Conservation (phyloP, 768 basidiomycete species). For the Phlegmacium glaucopus region DNA sequence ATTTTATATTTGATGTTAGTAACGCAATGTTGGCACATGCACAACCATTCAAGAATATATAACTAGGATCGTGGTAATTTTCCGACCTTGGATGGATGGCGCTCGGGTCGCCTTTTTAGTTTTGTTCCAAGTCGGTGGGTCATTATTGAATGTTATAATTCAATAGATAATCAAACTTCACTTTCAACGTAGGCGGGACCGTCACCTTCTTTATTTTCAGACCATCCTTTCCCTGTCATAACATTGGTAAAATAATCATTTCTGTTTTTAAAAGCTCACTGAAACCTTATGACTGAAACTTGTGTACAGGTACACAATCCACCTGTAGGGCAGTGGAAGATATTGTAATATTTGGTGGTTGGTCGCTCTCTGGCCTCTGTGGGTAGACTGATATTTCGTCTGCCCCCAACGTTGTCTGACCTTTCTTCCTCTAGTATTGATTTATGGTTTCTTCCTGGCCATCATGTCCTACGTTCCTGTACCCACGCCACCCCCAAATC, state of each 20-base stretch:
- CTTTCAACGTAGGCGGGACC: constrained; percentile 25
- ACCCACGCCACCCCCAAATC: constrained; percentile 20
- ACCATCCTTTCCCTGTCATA: constrained; percentile 31
- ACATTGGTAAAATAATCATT: constrained; percentile 22
- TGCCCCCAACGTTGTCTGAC: not conserved
- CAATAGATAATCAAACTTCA: not conserved
- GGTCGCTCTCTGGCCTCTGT: constrained; percentile 32
- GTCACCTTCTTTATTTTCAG: constrained; percentile 27
- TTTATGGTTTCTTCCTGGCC: constrained; percentile 27
- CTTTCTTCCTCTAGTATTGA: constrained; percentile 16
- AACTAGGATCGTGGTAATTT: constrained; percentile 35
- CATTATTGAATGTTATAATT: not conserved
- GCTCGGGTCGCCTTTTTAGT: constrained; percentile 28
- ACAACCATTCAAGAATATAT: not conserved
- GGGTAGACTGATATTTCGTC: constrained; percentile 11
- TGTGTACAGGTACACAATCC: constrained; percentile 19
- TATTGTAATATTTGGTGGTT: constrained; percentile 27
- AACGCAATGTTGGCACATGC: not conserved
- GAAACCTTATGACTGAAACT: not conserved
- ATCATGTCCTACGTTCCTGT: constrained; percentile 26
- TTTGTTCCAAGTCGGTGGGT: constrained; percentile 28
- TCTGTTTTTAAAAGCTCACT: not conserved
- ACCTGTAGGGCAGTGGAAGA: constrained; percentile 28
- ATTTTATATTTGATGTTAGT: constrained; percentile 35
- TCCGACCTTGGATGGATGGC: constrained; percentile 36